Conservation (phyloP, 306 rosid species). For the Hippophae tibetana region DNA sequence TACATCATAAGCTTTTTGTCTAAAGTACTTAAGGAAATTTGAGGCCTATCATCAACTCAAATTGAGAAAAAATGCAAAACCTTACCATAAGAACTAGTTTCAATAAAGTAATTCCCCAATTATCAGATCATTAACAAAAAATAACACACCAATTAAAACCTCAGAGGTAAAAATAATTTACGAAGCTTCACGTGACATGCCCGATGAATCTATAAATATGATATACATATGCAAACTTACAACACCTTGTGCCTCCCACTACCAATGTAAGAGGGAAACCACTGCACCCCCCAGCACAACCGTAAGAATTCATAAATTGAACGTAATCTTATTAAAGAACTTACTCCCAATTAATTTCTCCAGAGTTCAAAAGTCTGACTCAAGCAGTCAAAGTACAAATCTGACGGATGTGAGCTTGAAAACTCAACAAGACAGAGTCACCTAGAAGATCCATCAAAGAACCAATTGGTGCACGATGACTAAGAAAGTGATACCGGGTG, state of each 20-base stretch:
- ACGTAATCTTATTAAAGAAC: too few species aligned
- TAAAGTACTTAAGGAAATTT: background rate
- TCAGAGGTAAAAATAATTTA: too few species aligned
- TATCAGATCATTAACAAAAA: background rate
- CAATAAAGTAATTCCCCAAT: background rate
- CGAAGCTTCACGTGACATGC: too few species aligned
- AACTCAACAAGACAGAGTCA: background rate
- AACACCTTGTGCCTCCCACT: too few species aligned
- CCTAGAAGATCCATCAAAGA: slow-evolving; percentile 1
- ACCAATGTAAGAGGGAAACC: too few species aligned
- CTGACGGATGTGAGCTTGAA: background rate
- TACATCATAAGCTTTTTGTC: background rate
- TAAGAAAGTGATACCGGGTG: background rate
- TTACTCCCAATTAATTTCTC: background rate
- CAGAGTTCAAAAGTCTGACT: background rate
- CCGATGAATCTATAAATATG: too few species aligned
- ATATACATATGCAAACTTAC: too few species aligned
- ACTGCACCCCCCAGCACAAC: too few species aligned
- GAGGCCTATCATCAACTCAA: background rate
- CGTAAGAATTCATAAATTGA: too few species aligned
- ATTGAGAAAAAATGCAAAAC: background rate
- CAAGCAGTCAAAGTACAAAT: background rate
- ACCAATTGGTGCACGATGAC: slow-evolving; percentile 7
- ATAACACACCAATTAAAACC: too few species aligned
- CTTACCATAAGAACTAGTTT: too few species aligned